Evolutionary conservation across 169 alveolate species (phyloP).

Genomic region (Plasmodium gonderi): DNA sequence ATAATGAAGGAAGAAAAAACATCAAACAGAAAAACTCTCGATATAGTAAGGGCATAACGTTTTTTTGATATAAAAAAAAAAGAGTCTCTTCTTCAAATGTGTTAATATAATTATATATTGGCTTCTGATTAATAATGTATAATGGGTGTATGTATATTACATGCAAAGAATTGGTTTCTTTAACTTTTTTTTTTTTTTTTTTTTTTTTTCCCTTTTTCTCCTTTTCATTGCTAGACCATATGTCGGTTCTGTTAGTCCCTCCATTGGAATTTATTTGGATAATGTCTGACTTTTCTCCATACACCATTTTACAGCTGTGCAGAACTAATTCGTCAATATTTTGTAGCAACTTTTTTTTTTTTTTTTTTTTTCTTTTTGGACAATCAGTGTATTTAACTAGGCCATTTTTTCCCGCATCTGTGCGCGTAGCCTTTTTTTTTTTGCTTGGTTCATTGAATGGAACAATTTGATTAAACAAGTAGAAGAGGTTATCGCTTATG

Average conservation of each 20-base stretch:
- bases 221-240: not conserved
- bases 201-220: not conserved
- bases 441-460: not conserved
- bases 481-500: too few species aligned
- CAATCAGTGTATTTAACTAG: not conserved
- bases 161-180: not conserved
- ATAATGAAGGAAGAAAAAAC: conserved; percentile 10
- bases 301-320: not conserved
- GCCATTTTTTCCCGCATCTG: not conserved
- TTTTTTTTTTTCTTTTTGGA: not conserved
- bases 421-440: not conserved
- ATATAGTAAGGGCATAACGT: not conserved
- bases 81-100: conserved; percentile 23
- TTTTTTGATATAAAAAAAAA: conserved; percentile 4
- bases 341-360: not conserved
- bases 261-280: not conserved
- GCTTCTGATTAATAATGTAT: conserved; percentile 4
- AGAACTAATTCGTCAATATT: conserved; percentile 3
- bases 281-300: not conserved
- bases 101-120: conserved; percentile 24
- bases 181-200: not conserved
- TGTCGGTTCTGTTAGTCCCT: not conserved
- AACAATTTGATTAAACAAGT: not conserved
- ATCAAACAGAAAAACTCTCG: conserved; percentile 9
- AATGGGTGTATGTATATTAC: conserved; percentile 45